These are phyloP conservation scores for Podaxis sp. DNA, from an alignment of 768 basidiomycete genomes.

Conservation along the genomic window DNA sequence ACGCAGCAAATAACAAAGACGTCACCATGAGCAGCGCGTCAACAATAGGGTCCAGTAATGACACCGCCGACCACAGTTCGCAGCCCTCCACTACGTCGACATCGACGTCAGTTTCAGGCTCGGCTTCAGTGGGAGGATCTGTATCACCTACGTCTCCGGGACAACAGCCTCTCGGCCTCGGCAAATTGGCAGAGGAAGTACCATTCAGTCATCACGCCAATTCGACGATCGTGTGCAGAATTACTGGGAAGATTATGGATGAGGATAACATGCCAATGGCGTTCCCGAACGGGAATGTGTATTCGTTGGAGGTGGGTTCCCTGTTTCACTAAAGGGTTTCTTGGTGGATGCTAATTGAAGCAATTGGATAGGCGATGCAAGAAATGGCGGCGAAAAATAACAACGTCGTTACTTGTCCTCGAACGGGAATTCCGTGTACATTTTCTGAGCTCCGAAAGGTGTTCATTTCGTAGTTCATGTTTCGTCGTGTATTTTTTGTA, in stretches of 20 bases:
- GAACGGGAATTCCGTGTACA: conserved; percentile 62
- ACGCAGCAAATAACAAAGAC: conserved; percentile 8
- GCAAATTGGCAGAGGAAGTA: conserved; percentile 78
- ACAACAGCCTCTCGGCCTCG: conserved; percentile 52
- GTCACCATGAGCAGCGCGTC: conserved; percentile 9
- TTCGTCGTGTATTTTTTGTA: neutral
- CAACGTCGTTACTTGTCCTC: conserved; percentile 83
- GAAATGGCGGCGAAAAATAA: conserved; percentile 83
- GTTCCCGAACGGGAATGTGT: conserved; percentile 89
- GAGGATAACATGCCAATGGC: conserved; percentile 91
- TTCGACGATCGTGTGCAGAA: conserved; percentile 90
- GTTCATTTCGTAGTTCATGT: conserved; percentile 69
- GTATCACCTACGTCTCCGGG: neutral
- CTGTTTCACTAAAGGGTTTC: conserved; percentile 10
- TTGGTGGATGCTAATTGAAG: conserved; percentile 18
- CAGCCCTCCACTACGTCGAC: conserved; percentile 3
- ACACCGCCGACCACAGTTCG: neutral
- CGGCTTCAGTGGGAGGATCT: neutral
- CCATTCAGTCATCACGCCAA: conserved; percentile 94
- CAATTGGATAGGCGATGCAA: conserved; percentile 64
- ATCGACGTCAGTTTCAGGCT: neutral
- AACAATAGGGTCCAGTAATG: conserved; percentile 7
- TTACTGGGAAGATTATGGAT: conserved; percentile 94
- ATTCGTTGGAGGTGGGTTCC: conserved; percentile 80
- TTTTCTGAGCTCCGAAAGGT: conserved; percentile 80